Conservation (phyloP, 495 filamentous ascomycete species). For the Aspergillus asperescens region DNA sequence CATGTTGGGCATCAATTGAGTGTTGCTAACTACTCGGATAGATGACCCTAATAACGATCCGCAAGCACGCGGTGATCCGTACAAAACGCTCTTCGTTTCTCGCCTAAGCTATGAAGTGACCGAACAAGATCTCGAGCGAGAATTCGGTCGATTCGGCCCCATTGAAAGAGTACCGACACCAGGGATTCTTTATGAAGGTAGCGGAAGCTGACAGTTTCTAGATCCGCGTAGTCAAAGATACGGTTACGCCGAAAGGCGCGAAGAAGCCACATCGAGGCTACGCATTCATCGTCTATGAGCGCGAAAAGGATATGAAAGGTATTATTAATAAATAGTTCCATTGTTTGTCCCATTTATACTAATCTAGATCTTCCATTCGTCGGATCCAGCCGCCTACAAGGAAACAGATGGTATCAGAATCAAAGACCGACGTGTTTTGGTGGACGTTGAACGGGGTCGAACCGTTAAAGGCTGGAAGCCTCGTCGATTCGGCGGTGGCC, state of each 20-base stretch:
- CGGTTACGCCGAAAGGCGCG: conserved; percentile 65
- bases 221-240: conserved; percentile 77
- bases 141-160: conserved; percentile 91
- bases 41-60: conserved; percentile 65
- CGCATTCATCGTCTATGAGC: conserved; percentile 95
- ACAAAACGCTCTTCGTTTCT: conserved; percentile 89
- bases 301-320: conserved; percentile 99
- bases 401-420: conserved; percentile 88
- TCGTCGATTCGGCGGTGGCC: conserved; percentile 82
- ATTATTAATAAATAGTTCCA: conserved; percentile 34
- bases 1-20: not conserved
- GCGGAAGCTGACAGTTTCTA: conserved; percentile 30
- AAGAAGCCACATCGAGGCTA: conserved; percentile 88
- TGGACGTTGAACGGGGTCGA: conserved; percentile 94
- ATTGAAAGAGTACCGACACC: conserved; percentile 69
- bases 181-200: not conserved
- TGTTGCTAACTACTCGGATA: conserved; percentile 29
- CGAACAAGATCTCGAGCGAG: conserved; percentile 83
- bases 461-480: conserved; percentile 95
- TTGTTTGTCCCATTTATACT: conserved; percentile 25
- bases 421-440: conserved; percentile 83
- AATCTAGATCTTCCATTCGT: conserved; percentile 24
- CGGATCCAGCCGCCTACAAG: conserved; percentile 65
- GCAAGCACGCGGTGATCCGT: conserved; percentile 86
- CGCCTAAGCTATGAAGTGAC: conserved; percentile 85